Evolutionary conservation across 106 monocot species (phyloP).

Genomic region (Phalaenopsis equestris): DNA sequence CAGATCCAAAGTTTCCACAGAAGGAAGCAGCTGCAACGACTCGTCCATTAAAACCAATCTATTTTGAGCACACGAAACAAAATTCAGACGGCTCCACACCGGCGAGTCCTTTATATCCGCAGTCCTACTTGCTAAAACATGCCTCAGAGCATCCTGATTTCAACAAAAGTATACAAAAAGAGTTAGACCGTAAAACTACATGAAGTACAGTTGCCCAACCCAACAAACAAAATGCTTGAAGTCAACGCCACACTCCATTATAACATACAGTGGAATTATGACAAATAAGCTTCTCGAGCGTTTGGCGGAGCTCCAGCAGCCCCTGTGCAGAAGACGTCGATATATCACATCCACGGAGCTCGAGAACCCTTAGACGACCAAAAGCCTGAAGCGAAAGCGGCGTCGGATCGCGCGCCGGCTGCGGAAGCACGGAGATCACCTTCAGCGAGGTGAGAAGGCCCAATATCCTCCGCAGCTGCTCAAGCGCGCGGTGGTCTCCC

Average conservation of each 20-base stretch:
- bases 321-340: slow-evolving; percentile 63
- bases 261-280: slow-evolving; percentile 79
- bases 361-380: slow-evolving; percentile 48
- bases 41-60: slow-evolving; percentile 90
- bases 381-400: slow-evolving; percentile 70
- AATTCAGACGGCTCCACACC: slow-evolving; percentile 56
- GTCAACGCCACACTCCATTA: not conserved
- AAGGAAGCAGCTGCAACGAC: slow-evolving; percentile 82
- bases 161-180: slow-evolving; percentile 2
- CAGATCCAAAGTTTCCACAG: slow-evolving; percentile 76
- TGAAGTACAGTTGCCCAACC: not conserved
- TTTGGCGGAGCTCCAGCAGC: slow-evolving; percentile 63
- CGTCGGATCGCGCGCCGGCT: slow-evolving; percentile 59
- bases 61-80: slow-evolving; percentile 87
- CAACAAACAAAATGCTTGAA: not conserved
- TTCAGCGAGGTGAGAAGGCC: slow-evolving; percentile 64
- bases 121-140: slow-evolving; percentile 91
- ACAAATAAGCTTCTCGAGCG: slow-evolving; percentile 85
- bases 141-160: slow-evolving; percentile 80
- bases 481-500: slow-evolving; percentile 93
- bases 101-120: slow-evolving; percentile 83
- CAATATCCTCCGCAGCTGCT: slow-evolving; percentile 82
- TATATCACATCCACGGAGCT: slow-evolving; percentile 83
- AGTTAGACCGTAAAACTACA: not conserved
- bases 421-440: slow-evolving; percentile 48